phyloP scores from a whole-genome alignment of 192 early-diverging fungal species.

The Gonapodya prolifera region DNA sequence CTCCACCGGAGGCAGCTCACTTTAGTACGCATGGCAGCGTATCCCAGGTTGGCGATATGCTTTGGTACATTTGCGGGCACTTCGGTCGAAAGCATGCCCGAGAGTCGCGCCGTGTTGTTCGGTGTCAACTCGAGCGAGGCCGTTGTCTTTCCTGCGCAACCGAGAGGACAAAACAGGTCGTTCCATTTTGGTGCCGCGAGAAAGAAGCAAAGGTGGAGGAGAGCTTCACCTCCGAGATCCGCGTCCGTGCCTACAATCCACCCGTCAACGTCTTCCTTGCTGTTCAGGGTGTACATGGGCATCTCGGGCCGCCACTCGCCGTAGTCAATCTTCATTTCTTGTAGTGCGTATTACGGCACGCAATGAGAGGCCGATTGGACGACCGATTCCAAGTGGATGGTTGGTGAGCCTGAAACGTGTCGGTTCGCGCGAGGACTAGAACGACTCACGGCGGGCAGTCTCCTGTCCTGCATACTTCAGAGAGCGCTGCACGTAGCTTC shows the following conservation, averaged over 20 bases:
- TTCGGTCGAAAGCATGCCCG: slow-evolving; percentile 68
- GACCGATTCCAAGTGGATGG: too few relatives aligned
- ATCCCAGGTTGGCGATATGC: slow-evolving; percentile 69
- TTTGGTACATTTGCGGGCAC: slow-evolving; percentile 51
- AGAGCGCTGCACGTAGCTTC: too few relatives aligned
- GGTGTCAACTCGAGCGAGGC: slow-evolving; percentile 62
- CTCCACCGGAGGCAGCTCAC: slow-evolving; percentile 25
- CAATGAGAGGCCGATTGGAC: too few relatives aligned
- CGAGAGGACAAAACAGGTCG: not conserved
- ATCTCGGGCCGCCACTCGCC: not conserved
- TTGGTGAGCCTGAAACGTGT: too few relatives aligned
- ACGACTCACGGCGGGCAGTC: too few relatives aligned
- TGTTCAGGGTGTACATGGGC: slow-evolving; percentile 27
- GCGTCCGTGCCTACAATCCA: slow-evolving; percentile 82
- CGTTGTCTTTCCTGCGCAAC: slow-evolving; percentile 52
- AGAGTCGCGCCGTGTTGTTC: slow-evolving; percentile 48
- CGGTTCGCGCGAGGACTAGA: too few relatives aligned
- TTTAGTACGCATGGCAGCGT: slow-evolving; percentile 79
- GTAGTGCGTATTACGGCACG: too few relatives aligned
- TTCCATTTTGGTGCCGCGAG: not conserved
- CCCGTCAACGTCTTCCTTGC: slow-evolving; percentile 44
- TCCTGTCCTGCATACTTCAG: too few relatives aligned
- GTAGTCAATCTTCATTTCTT: not conserved
- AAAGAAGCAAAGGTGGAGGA: slow-evolving; percentile 6
- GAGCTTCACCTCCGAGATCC: slow-evolving; percentile 66